Percentiles rank a stretch among this genome's conserved stretches.
Conservation (phyloP, 2,329 filamentous ascomycete species). For the Penicillium brevicompactum region DNA sequence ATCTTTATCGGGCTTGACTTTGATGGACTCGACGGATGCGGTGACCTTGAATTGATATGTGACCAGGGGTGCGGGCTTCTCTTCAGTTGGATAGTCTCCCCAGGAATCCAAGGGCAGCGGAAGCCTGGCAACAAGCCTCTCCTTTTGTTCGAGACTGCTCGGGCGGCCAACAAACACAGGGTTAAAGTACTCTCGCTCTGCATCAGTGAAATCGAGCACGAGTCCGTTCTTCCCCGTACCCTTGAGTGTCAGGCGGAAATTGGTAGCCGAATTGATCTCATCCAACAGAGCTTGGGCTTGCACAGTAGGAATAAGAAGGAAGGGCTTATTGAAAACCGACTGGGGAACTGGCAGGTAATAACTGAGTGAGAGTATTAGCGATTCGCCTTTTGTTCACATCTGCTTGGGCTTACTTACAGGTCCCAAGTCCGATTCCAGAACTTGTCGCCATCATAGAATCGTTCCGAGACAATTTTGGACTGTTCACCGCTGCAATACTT, state of each 20-base stretch:
- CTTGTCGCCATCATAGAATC: slow-evolving; percentile 45
- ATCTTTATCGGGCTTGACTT: slow-evolving; percentile 47
- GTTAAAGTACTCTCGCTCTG: slow-evolving; percentile 59
- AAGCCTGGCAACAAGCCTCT: slow-evolving; percentile 36
- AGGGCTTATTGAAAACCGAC: slow-evolving; percentile 51
- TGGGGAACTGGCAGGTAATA: slow-evolving; percentile 66
- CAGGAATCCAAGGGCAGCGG: slow-evolving; percentile 23
- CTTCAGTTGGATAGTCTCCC: background rate
- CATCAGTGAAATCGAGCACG: slow-evolving; percentile 59
- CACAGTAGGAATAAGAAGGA: slow-evolving; percentile 67
- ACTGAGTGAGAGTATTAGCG: slow-evolving; percentile 42
- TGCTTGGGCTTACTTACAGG: slow-evolving; percentile 59
- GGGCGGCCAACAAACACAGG: slow-evolving; percentile 68
- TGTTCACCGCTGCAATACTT: slow-evolving; percentile 39
- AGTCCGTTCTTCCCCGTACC: slow-evolving; percentile 58
- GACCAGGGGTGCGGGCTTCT: background rate
- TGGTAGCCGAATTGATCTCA: slow-evolving; percentile 61
- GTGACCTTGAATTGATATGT: slow-evolving; percentile 53
- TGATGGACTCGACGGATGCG: slow-evolving; percentile 52
- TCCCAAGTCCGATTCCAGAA: slow-evolving; percentile 68
- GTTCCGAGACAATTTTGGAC: slow-evolving; percentile 36
- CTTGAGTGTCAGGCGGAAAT: slow-evolving; percentile 61
- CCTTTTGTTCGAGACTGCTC: slow-evolving; percentile 48
- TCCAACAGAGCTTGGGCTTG: slow-evolving; percentile 68
- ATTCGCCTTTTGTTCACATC: background rate